Evolutionary conservation across 768 basidiomycete species (phyloP).

Genomic region (Lentinula boryana): DNA sequence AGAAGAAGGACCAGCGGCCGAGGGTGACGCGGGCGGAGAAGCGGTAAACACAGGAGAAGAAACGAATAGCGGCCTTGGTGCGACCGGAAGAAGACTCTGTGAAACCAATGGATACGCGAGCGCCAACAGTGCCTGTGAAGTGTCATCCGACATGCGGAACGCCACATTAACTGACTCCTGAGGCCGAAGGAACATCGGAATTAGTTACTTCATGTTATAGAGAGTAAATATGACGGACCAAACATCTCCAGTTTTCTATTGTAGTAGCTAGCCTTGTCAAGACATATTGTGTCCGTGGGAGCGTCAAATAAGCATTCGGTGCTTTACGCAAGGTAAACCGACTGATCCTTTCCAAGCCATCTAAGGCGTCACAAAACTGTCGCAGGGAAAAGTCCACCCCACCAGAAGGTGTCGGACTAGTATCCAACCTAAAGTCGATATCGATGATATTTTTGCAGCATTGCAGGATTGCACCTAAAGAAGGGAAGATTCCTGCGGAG

Average conservation of each 20-base stretch:
- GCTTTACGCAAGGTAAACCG: constrained; percentile 51
- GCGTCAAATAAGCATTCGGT: constrained; percentile 47
- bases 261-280: constrained; percentile 40
- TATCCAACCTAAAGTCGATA: constrained; percentile 6
- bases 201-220: background rate
- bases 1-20: background rate
- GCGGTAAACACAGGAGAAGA: background rate
- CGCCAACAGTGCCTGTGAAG: constrained; percentile 1
- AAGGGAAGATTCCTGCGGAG: constrained; percentile 33
- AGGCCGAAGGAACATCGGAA: background rate
- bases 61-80: background rate
- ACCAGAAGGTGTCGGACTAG: constrained; percentile 30
- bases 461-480: constrained; percentile 31
- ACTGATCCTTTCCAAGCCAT: constrained; percentile 26
- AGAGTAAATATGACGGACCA: constrained; percentile 33
- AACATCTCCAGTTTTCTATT: constrained; percentile 32
- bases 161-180: constrained; percentile 51
- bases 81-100: background rate
- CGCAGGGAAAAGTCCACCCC: constrained; percentile 19
- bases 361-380: constrained; percentile 36
- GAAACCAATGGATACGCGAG: background rate
- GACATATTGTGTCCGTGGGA: constrained; percentile 37
- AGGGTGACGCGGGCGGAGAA: background rate
- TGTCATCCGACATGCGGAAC: constrained; percentile 49
- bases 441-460: constrained; percentile 17